Base-by-base conservation (phyloP, 805 yeast genomes). In the Cyberlindnera petersonii region DNA sequence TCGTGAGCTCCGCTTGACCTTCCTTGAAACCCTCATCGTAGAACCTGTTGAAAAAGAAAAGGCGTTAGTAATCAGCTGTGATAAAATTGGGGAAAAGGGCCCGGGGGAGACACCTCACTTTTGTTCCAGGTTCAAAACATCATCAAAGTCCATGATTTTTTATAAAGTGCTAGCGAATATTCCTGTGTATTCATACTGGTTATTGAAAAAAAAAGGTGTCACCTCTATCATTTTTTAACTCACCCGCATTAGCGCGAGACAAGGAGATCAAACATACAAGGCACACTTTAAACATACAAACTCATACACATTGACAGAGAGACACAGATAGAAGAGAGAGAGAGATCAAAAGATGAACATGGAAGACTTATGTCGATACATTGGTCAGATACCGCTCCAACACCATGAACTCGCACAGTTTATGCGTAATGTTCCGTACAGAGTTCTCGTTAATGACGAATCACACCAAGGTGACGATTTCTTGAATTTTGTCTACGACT, bases 21-120 rank as follows among this genome's bases (percentile, higher is more conserved):
- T 86, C 93, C 34, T 62, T 51, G 55, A 61, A 83, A 1, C 97
- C 96, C 43, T 76, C 77, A 6, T 72, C 58, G 55, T 86, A 88
- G 58, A 62, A 77, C 37, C 71, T 56, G 24, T 18, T n/a, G 14
- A n/a, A n/a, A n/a, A n/a, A n/a, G n/a, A n/a, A n/a, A n/a, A n/a
- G n/a, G n/a, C n/a, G n/a, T n/a, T n/a, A n/a, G n/a, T n/a, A n/a
- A n/a, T n/a, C n/a, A n/a, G n/a, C n/a, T n/a, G n/a, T n/a, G n/a
- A n/a, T 11, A 10, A 19, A 15, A n/a, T 6, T 27, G 8, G 31
- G 14, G 19, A n/a, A 13, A 26, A n/a, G n/a, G n/a, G n/a, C n/a
- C 14, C 13, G 18, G 5, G 9, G 11, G 17, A 17, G 2, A 47
- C n/a, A n/a, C n/a, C 59, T 10, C 52, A 69, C 53, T 72, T 66